Base-by-base conservation (phyloP, 2,329 filamentous ascomycete genomes). In the Clonostachys rhizophaga region DNA sequence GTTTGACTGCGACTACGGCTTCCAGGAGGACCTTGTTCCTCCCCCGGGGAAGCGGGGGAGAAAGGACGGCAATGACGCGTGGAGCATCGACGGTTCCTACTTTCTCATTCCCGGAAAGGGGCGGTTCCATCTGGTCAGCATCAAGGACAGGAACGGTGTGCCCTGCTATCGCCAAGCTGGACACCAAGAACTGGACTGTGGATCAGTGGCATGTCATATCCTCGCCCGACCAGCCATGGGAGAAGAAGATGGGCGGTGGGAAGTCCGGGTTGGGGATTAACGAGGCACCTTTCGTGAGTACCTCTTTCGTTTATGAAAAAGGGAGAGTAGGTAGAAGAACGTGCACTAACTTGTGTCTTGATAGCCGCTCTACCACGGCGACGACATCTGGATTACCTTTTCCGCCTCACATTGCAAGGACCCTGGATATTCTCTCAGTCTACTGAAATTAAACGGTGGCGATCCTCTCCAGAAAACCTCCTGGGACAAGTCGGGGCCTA, bases 351-450 rank as follows among this genome's bases (percentile, higher is more conserved):
- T 69, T 75, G 0, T 69, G 18, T 71, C 4, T 74, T 74, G 7
- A 39, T 11, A 39, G 36, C 0, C 63, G 83, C 18, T 82, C 81
- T 56, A 68, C 72, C 39, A 69, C 68, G 17, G 75, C 74, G 10
- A 72, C 70, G 47, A 79, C 74, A 0, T 80, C 36, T 39, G 72
- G 50, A 58, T 82, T 37, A 65, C 71, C 3, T 83, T 74, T 62
- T 78, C 72, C 5, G 78, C 76, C 2, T 76, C 72, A 49, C 75
- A 75, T 59, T 82, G 77, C 66, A 79, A 75, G 76, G 78, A 74
- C 0, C 58, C 71, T 1, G 66, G 70, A 45, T 82, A 83, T 57
- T 70, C 70, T 20, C 64, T 83, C 3, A 78, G 75, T 1, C 59
- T 78, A 13, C 63, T 83, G 20, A 73, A 72, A 4, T 82, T 72